Conservation (phyloP, 176 grass and related monocot genomes). For the maize (Zea mays) region Zm-B73-REFERENCE-NAM-5.0 NC_050099.1:244196001-244196500, state of each 20-base stretch:
- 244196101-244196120: constrained; percentile 87
- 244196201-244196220: background rate
- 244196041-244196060: constrained; percentile 4
- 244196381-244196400: constrained; percentile 97
- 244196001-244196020: background rate
- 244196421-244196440: constrained; percentile 80
- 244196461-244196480: constrained; percentile 26
- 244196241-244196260: constrained; percentile 25
- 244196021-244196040: background rate
- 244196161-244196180: constrained; percentile 96
- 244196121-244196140: constrained; percentile 83
- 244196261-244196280: constrained; percentile 28
- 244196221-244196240: constrained; percentile 11
- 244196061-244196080: background rate
- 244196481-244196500: background rate
- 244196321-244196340: constrained; percentile 40
- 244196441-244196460: constrained; percentile 53
- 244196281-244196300: constrained; percentile 25
- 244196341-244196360: constrained; percentile 89
- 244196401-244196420: constrained; percentile 88
- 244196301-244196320: background rate
- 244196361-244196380: constrained; percentile 77
- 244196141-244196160: constrained; percentile 96
- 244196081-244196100: background rate
- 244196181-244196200: constrained; percentile 84